Percentiles rank a stretch among this genome's conserved stretches.
Evolutionary conservation across 2,329 filamentous ascomycete species (phyloP).

Genomic region (Fusarium torreyae): DNA sequence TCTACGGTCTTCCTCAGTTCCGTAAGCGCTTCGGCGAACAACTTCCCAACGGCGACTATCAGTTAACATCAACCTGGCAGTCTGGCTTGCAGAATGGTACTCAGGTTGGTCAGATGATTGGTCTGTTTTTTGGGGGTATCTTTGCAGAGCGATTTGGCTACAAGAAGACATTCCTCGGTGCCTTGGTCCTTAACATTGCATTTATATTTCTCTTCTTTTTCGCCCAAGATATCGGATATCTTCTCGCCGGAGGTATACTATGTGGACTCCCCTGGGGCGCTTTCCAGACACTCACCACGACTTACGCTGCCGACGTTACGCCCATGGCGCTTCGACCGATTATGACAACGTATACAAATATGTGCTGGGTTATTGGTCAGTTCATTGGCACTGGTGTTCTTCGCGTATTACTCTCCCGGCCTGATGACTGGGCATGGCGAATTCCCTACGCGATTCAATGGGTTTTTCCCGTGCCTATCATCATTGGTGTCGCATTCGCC

Average conservation of each 20-base stretch:
- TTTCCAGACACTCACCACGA: slow-evolving; percentile 58
- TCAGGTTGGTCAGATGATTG: slow-evolving; percentile 31
- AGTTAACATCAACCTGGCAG: slow-evolving; percentile 21
- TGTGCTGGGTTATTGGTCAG: slow-evolving; percentile 60
- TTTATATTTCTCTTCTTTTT: slow-evolving; percentile 53
- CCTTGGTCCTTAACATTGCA: slow-evolving; percentile 55
- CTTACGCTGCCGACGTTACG: slow-evolving; percentile 62
- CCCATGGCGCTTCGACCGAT: slow-evolving; percentile 59
- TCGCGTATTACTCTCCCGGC: background rate
- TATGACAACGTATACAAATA: slow-evolving; percentile 59
- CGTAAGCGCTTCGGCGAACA: slow-evolving; percentile 29
- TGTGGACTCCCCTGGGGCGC: slow-evolving; percentile 60
- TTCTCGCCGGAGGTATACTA: slow-evolving; percentile 63
- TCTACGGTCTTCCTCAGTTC: slow-evolving; percentile 40
- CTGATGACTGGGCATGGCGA: slow-evolving; percentile 53
- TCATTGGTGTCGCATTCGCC: slow-evolving; percentile 48
- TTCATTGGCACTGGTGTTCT: slow-evolving; percentile 55
- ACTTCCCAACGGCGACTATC: slow-evolving; percentile 27
- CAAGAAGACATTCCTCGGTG: slow-evolving; percentile 65
- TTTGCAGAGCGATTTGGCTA: slow-evolving; percentile 32
- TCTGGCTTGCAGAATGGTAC: background rate
- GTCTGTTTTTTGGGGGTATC: slow-evolving; percentile 35
- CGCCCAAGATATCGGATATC: slow-evolving; percentile 54
- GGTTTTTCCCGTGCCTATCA: slow-evolving; percentile 51
- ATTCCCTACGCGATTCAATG: slow-evolving; percentile 57